Percentiles rank a stretch among this genome's conserved stretches.
phyloP scores from a whole-genome alignment of 768 basidiomycete species.

The Phaeotremella fagi region DNA sequence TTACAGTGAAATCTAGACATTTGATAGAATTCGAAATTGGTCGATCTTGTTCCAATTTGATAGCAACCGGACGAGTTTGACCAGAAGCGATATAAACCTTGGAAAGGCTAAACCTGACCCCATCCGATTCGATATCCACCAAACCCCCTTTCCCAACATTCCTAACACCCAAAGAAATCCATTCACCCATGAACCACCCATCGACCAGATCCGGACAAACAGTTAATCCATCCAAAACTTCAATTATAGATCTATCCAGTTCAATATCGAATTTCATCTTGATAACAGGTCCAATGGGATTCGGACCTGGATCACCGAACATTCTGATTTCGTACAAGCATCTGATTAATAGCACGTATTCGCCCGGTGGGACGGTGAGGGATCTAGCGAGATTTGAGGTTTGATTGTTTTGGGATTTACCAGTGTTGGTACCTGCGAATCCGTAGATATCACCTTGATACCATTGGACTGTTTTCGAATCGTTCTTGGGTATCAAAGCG shows the following conservation, averaged over 20 bases:
- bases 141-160: constrained; percentile 40
- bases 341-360: constrained; percentile 68
- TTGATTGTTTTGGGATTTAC: constrained; percentile 36
- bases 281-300: constrained; percentile 57
- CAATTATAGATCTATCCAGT: constrained; percentile 47
- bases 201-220: constrained; percentile 66
- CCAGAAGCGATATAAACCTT: background rate
- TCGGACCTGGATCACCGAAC: constrained; percentile 66
- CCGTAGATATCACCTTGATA: constrained; percentile 81
- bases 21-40: constrained; percentile 1
- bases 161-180: constrained; percentile 58
- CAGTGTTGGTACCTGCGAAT: constrained; percentile 50
- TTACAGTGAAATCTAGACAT: background rate
- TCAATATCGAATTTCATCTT: constrained; percentile 56
- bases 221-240: constrained; percentile 53
- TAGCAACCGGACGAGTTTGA: constrained; percentile 4
- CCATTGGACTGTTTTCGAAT: constrained; percentile 56
- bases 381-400: constrained; percentile 55
- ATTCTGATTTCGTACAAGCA: constrained; percentile 86
- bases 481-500: constrained; percentile 56
- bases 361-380: constrained; percentile 52
- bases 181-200: constrained; percentile 66
- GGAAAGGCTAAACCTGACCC: background rate
- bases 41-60: constrained; percentile 1
- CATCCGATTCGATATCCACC: background rate